Base-by-base conservation (phyloP, 768 basidiomycete genomes). In the Rossbeevera mucosa region DNA sequence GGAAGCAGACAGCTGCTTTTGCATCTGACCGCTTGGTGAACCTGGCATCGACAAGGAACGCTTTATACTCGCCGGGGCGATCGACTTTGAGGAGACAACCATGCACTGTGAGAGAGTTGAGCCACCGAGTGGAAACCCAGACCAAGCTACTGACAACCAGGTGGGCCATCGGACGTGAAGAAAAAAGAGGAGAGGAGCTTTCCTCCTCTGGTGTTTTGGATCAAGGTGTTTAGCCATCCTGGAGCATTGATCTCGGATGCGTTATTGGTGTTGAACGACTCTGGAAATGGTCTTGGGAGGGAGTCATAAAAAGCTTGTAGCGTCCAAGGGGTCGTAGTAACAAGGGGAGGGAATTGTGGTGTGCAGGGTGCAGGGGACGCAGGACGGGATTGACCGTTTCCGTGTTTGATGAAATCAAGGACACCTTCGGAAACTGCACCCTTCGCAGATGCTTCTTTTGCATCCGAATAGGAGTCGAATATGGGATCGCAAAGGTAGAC, bases 1-100 rank as follows among this genome's bases (percentile, higher is more conserved):
- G 71, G 21, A 89, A 65, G 53, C 78, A 81, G 2, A 80, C 87
- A 0, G 86, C 88, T 0, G 76, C 74, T 64, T 84, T 86, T n/a
- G 86, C 86, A 48, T 88, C 86, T 0, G 70, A 67, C 3, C 80
- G 80, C 59, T 80, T 84, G 2, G 72, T 58, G 56, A 88, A 88
- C 14, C 73, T 71, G 0, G 81, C 71, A n/a, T 87, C 85, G 25
- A 84, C 82, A 5, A 89, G 64, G 57, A 75, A 89, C 0, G 83
- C 80, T 40, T 70, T 74, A 31, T 74, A 76, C 51, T 80, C 76
- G 5, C 69, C 71, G 3, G 79, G 78, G 24, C 79, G 76, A 38
- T 77, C 74, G 5, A 89, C 57, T 24, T 82, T 80, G 38, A 88
- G 72, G 11, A 88, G 65, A 61, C 80, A 83, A 3, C 86, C 86